Base-by-base conservation (phyloP, 2,329 filamentous ascomycete genomes). In the Pestalotiopsis sp. region DNA sequence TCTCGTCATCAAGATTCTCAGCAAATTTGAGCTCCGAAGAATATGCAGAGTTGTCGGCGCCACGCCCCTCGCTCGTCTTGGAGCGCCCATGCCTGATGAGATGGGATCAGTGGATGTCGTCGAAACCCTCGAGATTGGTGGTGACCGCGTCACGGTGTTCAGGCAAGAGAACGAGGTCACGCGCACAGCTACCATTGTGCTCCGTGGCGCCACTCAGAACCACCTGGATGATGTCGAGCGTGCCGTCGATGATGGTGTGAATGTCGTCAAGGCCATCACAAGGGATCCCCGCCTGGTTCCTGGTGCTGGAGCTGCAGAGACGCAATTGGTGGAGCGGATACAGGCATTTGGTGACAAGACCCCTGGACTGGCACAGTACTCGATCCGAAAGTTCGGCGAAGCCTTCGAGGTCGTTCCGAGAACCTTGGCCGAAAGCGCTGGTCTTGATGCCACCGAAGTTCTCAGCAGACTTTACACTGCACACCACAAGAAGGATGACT, bases 51-150 rank as follows among this genome's bases (percentile, higher is more conserved):
- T 99, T 27, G 95, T 98, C 66, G 95, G 95, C 71, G 96, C 96
- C 68, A 98, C 96, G 14, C 96, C 96, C n/a, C 88, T 99, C 71
- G 97, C 97, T 66, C 92, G 96, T 76, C 87, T 99, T 62, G 96
- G 96, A 72, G 96, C 97, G 17, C 96, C 96, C 59, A 99, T 99
- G 96, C 96, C 97, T n/a, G 96, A 99, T 75, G 96, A 99, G 87
- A 98, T 97, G 95, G 96, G 96, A 73, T 92, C 84, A 75, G 90
- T 99, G 72, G 96, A 99, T 79, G 82, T 99, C 68, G 96, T 99
- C 39, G 96, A 99, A 87, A 98, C 97, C 1, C 88, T 97, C 59
- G 96, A 99, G 83, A 98, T 99, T 79, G 96, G 96, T 72, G 96
- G 96, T 75, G 96, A 99, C 85, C 92, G 96, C 71, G 97, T 99